Base-by-base conservation (phyloP, 1,139 yeast genomes). In the Sugiyamaella pinicola region DNA sequence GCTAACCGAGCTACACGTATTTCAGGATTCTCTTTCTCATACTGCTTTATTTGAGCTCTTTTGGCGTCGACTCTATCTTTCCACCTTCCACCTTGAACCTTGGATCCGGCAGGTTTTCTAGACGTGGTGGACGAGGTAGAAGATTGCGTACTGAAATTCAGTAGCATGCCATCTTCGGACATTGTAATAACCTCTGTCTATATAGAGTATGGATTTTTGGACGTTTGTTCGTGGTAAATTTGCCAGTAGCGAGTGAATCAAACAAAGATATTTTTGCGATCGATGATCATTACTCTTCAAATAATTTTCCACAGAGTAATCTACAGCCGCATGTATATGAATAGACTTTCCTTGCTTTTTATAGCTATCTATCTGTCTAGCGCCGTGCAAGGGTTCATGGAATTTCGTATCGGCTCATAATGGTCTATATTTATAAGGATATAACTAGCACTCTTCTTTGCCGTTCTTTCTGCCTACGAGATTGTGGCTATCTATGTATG, bases 31-130 rank as follows among this genome's bases (percentile, higher is more conserved):
- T 39, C 45, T 33, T 45, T 49, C 24, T 51, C 55, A 47, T 26
- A 47, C 43, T 39, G 46, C 29, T 46, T 38, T 34, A 42, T 40
- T 26, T 54, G 48, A 3, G 73, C 69, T 15, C 71, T 67, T 48
- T 61, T 68, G 8, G 61, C 76, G 64, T 79, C 80, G 61, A 95
- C 75, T 58, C 95, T 77, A 56, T 87, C 95, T 62, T 81, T 84
- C 95, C 95, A 87, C 62, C 78, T 78, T 6, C 95, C 95, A 28
- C 95, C 93, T 60, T 82, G 83, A 4, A 66, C 64, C 51, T 56
- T 49, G 53, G 55, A 13, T 56, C 57, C 52, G 42, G 45, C 51
- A 37, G 39, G 44, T 43, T 52, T 43, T 7, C 42, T 18, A 4
- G 29, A 17, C 31, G 53, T 22, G 52, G 55, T 39, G 12, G 31